A percentile compares a stretch with the other conserved stretches of the same genome.
These are phyloP conservation scores for Pisolithus albus DNA, from an alignment of 768 basidiomycete genomes.

Conservation along the genomic window DNA sequence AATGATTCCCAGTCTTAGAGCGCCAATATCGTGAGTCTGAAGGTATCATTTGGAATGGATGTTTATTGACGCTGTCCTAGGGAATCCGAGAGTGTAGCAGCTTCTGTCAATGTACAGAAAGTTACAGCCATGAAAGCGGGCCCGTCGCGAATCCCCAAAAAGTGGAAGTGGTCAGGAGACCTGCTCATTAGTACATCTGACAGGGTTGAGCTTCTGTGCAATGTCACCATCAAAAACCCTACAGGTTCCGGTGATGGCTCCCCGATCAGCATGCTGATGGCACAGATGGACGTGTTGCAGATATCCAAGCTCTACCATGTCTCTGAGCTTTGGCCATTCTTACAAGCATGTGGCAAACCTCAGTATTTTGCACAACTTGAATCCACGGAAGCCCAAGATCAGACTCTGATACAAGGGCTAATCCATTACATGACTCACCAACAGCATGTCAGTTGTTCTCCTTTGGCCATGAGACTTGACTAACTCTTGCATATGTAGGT, in stretches of 20 bases:
- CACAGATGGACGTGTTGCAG: conserved; percentile 33
- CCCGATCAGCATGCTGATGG: conserved; percentile 44
- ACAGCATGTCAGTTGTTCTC: conserved; percentile 36
- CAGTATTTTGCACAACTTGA: conserved; percentile 50
- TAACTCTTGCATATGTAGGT: conserved; percentile 31
- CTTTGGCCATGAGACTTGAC: conserved; percentile 1
- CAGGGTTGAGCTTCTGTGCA: conserved; percentile 40
- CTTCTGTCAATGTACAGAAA: conserved; percentile 2
- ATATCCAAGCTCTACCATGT: conserved; percentile 45
- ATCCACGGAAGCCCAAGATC: conserved; percentile 35
- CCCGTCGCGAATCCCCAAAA: conserved; percentile 43
- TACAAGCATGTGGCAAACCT: conserved; percentile 42
- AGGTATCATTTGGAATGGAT: not conserved
- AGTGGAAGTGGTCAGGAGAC: conserved; percentile 61
- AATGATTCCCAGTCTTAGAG: conserved; percentile 14
- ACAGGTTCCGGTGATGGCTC: conserved; percentile 38
- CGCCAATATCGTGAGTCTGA: conserved; percentile 17
- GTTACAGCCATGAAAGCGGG: conserved; percentile 9
- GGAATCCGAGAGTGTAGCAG: conserved; percentile 5
- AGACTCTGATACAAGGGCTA: conserved; percentile 34
- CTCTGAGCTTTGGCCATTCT: conserved; percentile 39
- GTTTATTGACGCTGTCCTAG: conserved; percentile 5
- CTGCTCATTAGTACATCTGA: conserved; percentile 37
- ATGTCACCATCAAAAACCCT: conserved; percentile 41
- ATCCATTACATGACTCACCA: conserved; percentile 40